Base-by-base conservation (phyloP, 257 asterid species). In the Ocimum tenuiflorum region DNA sequence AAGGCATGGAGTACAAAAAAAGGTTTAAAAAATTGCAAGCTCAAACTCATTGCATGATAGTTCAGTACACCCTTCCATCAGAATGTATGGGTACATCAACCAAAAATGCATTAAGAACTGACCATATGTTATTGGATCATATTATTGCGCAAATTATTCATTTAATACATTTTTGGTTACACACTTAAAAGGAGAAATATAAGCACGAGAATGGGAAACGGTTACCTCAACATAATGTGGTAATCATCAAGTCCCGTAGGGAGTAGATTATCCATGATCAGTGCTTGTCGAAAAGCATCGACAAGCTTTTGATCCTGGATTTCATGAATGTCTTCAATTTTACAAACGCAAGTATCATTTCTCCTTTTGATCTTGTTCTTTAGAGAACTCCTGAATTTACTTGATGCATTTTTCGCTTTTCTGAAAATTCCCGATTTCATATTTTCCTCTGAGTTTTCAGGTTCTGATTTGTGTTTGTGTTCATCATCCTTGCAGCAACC, bases 161-260 rank as follows among this genome's bases (percentile, higher is more conserved):
- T 57, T 20, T 15, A 24, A 59, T 49, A 45, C n/a, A 61, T 27
- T 46, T 11, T 15, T 3, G 38, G 47, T 6, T n/a, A 7, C 51
- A 54, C 9, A 57, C 36, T 41, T 20, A 27, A 8, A 20, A 52
- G 55, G 43, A 54, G 54, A 58, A 9, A 50, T 33, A 42, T 43
- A 64, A 60, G 72, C 36, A 42, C 10, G 33, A 27, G 47, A 13
- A 23, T 18, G 18, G 48, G 31, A 48, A 59, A 63, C 14, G 4
- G 23, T 69, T 67, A 87, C 97, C 95, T 87, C 73, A 85, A 65
- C 86, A 85, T 69, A 39, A 67, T 65, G 76, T 82, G 83, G 81
- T 74, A 78, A 76, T 84, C 81, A 68, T 90, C 91, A 73, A 76
- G 85, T 69, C 75, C 80, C 14, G 62, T 61, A 67, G 96, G 95